Percentiles rank a stretch among this genome's conserved stretches.
phyloP scores from a whole-genome alignment of 108 stramenopile genomes.

The Cyclotella choctawhatcheeana region DNA sequence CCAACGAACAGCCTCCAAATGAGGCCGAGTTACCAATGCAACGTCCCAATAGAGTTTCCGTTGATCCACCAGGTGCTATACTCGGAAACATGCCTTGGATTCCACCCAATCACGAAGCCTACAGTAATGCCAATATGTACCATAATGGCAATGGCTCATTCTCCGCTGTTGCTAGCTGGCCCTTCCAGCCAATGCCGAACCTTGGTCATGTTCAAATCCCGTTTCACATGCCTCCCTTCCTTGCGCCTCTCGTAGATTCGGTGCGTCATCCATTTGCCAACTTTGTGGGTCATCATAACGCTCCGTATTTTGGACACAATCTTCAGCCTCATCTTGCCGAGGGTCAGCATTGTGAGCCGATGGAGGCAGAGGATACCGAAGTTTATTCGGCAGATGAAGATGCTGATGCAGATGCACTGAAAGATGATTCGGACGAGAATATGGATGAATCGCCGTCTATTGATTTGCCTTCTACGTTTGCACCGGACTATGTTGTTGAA shows the following conservation, averaged over 20 bases:
- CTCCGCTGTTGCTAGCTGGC: conserved; percentile 19
- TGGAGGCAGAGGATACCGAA: conserved; percentile 12
- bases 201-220: conserved; percentile 4
- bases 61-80: conserved; percentile 38
- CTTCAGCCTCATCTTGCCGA: neutral
- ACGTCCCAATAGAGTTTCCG: conserved; percentile 20
- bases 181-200: conserved; percentile 15
- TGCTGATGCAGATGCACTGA: conserved; percentile 9
- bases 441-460: neutral
- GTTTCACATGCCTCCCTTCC: conserved; percentile 38
- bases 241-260: conserved; percentile 36
- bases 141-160: conserved; percentile 7
- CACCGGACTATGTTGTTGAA: conserved; percentile 28
- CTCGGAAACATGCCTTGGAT: conserved; percentile 24
- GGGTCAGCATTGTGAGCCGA: neutral
- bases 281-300: neutral
- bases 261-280: conserved; percentile 42
- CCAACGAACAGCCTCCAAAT: neutral
- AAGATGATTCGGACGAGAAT: neutral
- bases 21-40: neutral
- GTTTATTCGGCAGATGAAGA: neutral
- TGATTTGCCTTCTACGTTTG: conserved; percentile 44
- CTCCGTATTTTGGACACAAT: neutral
- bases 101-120: conserved; percentile 1
- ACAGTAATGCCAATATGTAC: neutral